Conservation (phyloP, 805 yeast species). For the Metschnikowia lachancei region DNA sequence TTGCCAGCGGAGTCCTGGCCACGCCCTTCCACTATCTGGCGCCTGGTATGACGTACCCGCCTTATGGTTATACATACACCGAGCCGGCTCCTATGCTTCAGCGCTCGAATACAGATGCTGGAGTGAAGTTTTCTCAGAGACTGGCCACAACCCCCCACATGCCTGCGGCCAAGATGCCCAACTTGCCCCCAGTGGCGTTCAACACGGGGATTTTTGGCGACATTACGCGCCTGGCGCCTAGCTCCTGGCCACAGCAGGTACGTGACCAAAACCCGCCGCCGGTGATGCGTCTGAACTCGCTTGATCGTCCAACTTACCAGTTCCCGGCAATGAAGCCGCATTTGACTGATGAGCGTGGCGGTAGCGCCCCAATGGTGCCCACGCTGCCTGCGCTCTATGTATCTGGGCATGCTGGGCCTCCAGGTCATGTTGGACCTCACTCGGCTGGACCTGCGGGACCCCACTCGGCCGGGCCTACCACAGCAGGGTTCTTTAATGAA, state of each 20-base stretch:
- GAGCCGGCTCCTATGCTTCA: not conserved
- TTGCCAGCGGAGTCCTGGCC: not conserved
- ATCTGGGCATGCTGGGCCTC: not conserved
- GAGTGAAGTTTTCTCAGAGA: not conserved
- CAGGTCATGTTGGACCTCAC: no score
- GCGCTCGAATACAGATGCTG: not conserved
- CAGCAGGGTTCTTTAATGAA: not conserved
- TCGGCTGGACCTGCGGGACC: no score
- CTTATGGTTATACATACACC: not conserved
- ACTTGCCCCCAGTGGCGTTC: constrained; percentile 37
- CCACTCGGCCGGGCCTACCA: not conserved
- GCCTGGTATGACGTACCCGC: not conserved
- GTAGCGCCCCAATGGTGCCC: constrained; percentile 5
- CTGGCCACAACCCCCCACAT: not conserved
- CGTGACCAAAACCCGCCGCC: not conserved
- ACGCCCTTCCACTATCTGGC: not conserved
- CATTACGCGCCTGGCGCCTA: not conserved
- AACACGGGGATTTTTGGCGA: constrained; percentile 41
- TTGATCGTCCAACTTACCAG: not conserved
- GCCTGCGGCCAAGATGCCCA: constrained; percentile 1
- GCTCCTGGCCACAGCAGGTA: not conserved
- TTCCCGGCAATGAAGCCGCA: not conserved
- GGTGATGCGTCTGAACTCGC: not conserved
- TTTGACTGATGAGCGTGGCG: not conserved
- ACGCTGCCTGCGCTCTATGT: constrained; percentile 4